Evolutionary conservation across 1,139 yeast genomes (phyloP).

Genomic region (Yamadazyma mexicana): DNA sequence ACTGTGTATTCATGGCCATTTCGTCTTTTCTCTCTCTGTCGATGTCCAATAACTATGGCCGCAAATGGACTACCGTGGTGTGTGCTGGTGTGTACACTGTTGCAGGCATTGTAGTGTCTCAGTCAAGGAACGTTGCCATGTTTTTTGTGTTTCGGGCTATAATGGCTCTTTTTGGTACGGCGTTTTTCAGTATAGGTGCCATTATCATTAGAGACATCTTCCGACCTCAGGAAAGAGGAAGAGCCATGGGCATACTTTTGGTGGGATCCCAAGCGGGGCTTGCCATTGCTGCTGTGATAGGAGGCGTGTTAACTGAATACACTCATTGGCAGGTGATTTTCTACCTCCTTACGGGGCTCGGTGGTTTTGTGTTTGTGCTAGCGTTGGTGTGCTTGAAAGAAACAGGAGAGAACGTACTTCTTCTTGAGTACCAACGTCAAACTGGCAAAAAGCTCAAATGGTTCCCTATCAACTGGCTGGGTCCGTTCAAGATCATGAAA

Average conservation of each 20-base stretch:
- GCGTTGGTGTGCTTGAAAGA: constrained; percentile 38
- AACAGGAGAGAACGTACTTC: constrained; percentile 26
- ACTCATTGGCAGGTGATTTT: constrained; percentile 52
- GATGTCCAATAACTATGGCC: constrained; percentile 45
- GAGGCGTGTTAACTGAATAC: constrained; percentile 44
- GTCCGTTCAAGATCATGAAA: constrained; percentile 33
- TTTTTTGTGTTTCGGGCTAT: constrained; percentile 46
- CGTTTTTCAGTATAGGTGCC: constrained; percentile 50
- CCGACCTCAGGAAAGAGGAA: constrained; percentile 44
- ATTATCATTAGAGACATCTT: constrained; percentile 46
- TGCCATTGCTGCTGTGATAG: constrained; percentile 45
- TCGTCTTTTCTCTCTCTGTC: constrained; percentile 37
- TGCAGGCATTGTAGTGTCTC: constrained; percentile 37
- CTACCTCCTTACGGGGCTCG: constrained; percentile 43
- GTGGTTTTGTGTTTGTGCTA: constrained; percentile 25
- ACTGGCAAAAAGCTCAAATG: constrained; percentile 31
- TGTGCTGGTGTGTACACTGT: constrained; percentile 32
- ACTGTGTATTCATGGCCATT: constrained; percentile 45
- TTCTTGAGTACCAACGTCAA: constrained; percentile 15
- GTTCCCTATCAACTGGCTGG: constrained; percentile 41
- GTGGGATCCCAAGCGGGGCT: constrained; percentile 49
- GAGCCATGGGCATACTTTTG: constrained; percentile 41
- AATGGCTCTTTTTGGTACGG: constrained; percentile 50
- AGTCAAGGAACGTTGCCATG: constrained; percentile 48
- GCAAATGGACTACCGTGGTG: constrained; percentile 35